Base-by-base conservation (phyloP, 2,329 filamentous ascomycete genomes). In the Botrytis tulipae region DNA sequence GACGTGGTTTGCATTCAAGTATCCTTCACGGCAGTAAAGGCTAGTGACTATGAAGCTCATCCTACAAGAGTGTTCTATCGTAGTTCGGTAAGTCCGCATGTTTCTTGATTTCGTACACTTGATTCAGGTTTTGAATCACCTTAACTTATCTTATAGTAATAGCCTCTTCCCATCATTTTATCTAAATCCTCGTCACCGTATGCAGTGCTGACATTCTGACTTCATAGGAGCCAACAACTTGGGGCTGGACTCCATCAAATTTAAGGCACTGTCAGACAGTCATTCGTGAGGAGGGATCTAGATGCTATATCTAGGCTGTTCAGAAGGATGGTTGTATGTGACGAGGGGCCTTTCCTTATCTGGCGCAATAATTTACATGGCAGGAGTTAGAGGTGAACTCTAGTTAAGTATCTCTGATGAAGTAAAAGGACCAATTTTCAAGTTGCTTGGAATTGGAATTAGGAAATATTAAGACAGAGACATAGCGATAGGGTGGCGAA, bases 171-270 rank as follows among this genome's bases (percentile, higher is more conserved):
- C 18, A 18, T 8, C 4, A 3, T 40, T 22, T 40, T 3, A 22
- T 16, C 5, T 14, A 1, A 5, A 10, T 3, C 1, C 0, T n/a
- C 16, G 4, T 10, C 29, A 6, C 22, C 22, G 5, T 29, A 18
- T 6, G 8, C 0, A 3, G 20, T 44, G 57, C 48, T 69, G 12
- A 69, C 20, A 12, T 25, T 42, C 4, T 25, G 37, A 7, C 3
- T 54, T 40, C 8, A 7, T 6, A 69, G 66, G 7, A 10, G 25
- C 35, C 48, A 42, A 54, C 20, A 7, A 20, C 7, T 3, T 69
- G 66, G 66, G 10, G 40, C 2, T 69, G 66, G 66, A n/a, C 12
- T 42, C 66, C 66, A 32, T 69, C 66, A 57, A 69, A 57, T 18
- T 51, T 69, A 42, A 29, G 66, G 35, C 29, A 37, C 9, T 69